Evolutionary conservation across 192 early-diverging fungal species (phyloP).

Genomic region (Linnemannia exigua): DNA sequence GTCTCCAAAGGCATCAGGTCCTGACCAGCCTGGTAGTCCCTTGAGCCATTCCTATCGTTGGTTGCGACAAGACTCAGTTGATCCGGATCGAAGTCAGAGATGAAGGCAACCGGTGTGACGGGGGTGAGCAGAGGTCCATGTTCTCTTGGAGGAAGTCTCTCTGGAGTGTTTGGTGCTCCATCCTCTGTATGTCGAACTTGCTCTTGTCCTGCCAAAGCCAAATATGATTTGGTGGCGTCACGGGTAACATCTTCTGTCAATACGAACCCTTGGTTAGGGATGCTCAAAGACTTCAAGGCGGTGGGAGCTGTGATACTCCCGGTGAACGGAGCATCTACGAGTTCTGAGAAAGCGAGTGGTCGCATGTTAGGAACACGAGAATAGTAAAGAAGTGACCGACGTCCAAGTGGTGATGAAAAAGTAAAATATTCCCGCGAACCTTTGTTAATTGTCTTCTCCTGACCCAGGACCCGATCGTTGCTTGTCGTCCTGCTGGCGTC

Average conservation of each 20-base stretch:
- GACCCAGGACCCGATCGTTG: neutral
- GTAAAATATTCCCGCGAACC: neutral
- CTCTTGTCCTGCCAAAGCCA: neutral
- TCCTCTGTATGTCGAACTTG: neutral
- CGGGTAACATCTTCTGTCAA: neutral
- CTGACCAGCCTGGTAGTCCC: neutral
- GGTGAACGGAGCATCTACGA: neutral
- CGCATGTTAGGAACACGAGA: neutral
- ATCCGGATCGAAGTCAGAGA: neutral
- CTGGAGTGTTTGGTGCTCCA: neutral
- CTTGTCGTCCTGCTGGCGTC: neutral
- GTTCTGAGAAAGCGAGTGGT: neutral
- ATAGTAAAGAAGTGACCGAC: neutral
- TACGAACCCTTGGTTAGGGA: neutral
- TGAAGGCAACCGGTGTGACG: neutral
- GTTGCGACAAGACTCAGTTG: neutral
- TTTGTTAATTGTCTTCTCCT: neutral
- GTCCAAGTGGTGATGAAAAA: neutral
- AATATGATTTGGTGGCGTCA: neutral
- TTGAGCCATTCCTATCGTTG: neutral
- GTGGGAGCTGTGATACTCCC: neutral
- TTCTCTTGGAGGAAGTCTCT: neutral
- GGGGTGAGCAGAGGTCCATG: neutral
- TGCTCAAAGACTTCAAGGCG: neutral
- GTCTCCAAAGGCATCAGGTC: neutral